Conservation (phyloP, 1,284 basidiomycete species). For the Mycena citricolor region DNA sequence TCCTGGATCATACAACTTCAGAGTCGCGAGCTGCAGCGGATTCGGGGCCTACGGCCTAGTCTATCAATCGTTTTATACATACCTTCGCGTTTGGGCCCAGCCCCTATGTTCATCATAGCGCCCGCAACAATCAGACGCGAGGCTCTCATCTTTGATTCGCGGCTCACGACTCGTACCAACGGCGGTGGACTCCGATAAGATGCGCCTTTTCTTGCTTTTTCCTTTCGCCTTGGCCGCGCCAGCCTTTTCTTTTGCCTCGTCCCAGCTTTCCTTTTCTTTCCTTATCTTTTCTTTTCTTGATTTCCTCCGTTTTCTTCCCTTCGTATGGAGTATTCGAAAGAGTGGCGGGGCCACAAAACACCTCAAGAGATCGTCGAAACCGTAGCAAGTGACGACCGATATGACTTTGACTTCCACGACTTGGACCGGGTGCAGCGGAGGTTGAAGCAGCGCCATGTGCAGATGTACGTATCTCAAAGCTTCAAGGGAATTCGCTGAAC, state of each 20-base stretch:
- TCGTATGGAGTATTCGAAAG: constrained; percentile 4
- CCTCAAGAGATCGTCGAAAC: constrained; percentile 23
- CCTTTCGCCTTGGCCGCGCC: constrained; percentile 7
- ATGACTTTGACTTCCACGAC: constrained; percentile 54
- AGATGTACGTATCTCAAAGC: constrained; percentile 49
- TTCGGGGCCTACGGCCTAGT: too few species aligned
- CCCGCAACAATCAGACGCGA: too few species aligned
- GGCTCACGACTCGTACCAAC: too few species aligned
- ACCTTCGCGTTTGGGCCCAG: too few species aligned
- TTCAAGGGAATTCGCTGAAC: constrained; percentile 2
- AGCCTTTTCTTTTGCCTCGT: not conserved
- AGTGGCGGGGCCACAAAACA: constrained; percentile 23
- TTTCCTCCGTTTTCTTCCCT: constrained; percentile 19
- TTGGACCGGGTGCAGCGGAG: constrained; percentile 61
- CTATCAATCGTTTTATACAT: too few species aligned
- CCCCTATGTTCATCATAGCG: too few species aligned
- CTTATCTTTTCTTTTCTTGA: constrained; percentile 5
- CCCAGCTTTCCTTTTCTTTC: constrained; percentile 1
- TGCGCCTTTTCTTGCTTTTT: constrained; percentile 14
- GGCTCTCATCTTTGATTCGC: too few species aligned
- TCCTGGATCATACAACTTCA: too few species aligned
- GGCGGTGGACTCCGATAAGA: too few species aligned
- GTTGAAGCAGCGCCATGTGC: constrained; percentile 70
- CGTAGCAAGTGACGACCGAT: constrained; percentile 27
- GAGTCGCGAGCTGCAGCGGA: too few species aligned